Evolutionary conservation across 768 basidiomycete species (phyloP).

Genomic region (Leccinellum rugosiceps): DNA sequence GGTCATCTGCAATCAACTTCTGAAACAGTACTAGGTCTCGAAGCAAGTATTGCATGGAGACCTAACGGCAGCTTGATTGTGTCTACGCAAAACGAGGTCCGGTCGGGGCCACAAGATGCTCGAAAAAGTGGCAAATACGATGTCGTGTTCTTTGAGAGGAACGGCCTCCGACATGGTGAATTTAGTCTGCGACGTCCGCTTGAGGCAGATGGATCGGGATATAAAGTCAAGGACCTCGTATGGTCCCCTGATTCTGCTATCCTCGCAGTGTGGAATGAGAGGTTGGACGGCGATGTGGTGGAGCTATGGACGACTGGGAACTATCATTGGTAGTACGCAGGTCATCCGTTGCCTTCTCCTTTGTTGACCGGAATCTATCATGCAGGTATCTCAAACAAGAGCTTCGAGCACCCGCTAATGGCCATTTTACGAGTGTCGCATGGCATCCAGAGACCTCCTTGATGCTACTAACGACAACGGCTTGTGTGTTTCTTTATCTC

Average conservation of each 20-base stretch:
- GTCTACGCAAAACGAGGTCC: constrained; percentile 70
- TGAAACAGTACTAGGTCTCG: constrained; percentile 79
- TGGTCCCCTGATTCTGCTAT: constrained; percentile 92
- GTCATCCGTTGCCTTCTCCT: background rate
- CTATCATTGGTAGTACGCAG: constrained; percentile 74
- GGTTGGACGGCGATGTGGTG: constrained; percentile 68
- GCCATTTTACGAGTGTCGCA: constrained; percentile 64
- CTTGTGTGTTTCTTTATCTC: constrained; percentile 43
- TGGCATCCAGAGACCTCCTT: constrained; percentile 89
- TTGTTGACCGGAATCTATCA: constrained; percentile 4
- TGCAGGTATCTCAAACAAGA: constrained; percentile 92
- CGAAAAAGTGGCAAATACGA: constrained; percentile 74
- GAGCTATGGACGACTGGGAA: constrained; percentile 95
- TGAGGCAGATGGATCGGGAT: constrained; percentile 51
- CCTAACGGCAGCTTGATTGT: constrained; percentile 88
- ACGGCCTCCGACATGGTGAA: constrained; percentile 90
- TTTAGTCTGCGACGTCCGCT: constrained; percentile 55
- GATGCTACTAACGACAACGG: constrained; percentile 61
- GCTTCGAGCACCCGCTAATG: constrained; percentile 48
- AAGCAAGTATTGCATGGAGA: constrained; percentile 78
- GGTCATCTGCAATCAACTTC: constrained; percentile 79
- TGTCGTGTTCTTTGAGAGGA: constrained; percentile 92
- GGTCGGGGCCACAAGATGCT: constrained; percentile 65
- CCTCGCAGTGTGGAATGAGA: constrained; percentile 81
- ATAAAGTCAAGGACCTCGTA: constrained; percentile 66